Base-by-base conservation (phyloP, 2,329 filamentous ascomycete genomes). In the Ascosphaera aggregata region DNA sequence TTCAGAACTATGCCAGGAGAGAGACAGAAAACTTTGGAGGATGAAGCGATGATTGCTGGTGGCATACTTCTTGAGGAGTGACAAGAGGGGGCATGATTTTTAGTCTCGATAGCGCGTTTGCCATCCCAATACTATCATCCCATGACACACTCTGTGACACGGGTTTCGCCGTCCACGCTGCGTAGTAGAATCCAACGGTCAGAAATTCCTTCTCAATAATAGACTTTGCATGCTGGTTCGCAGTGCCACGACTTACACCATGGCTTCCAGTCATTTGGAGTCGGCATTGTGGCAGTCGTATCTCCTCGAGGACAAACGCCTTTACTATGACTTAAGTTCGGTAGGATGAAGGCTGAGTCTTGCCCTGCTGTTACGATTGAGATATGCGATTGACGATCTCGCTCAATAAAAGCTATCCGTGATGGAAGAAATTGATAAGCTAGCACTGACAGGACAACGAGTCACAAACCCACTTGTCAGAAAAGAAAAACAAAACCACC, bases 101-200 rank as follows among this genome's bases (percentile, higher is more conserved):
- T 30, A 65, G 47, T 44, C 63, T 61, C 15, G 45, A 43, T 4
- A 64, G 44, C 3, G 61, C 57, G 17, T 50, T 49, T 35, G 58
- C 47, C 19, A 64, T 51, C 5, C 53, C 54, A 18, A 53, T 44
- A 15, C 48, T 40, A 45, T 65, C 58, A n/a, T 59, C 56, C 43
- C 65, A 65, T 19, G 55, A 45, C 19, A 63, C 60, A 48, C 59
- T 59, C 47, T 63, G 60, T 41, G 60, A 60, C 41, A 62, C 58
- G 8, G 60, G 59, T 41, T 60, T 62, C 15, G 50, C 52, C 4
- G 50, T 57, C 60, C 60, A 63, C 34, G 58, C 59, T 48, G 43
- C 36, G n/a, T 40, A 38, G 18, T 35, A 39, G 40, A 31, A 42
- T 30, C 24, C 19, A 13, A 18, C n/a, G n/a, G 22, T 27, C 5